phyloP scores from a whole-genome alignment of 1,284 basidiomycete species.

The Microstroma glucosiphilum region DNA sequence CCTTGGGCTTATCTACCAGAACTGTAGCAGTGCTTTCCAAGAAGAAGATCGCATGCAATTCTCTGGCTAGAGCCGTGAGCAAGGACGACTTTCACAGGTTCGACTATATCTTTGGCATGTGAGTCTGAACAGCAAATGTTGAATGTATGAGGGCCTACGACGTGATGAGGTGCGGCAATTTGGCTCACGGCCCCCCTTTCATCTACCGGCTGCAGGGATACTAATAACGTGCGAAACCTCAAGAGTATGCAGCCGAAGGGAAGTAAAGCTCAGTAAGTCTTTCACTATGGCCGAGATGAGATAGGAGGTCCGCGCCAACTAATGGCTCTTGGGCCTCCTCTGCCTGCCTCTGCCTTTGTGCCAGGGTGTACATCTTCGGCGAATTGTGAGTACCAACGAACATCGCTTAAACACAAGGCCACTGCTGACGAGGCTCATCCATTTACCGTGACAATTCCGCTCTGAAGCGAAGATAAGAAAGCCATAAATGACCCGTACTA shows the following conservation, averaged over 20 bases:
- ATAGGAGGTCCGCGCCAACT: not conserved
- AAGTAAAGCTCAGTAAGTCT: slow-evolving; percentile 16
- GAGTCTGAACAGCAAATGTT: slow-evolving; percentile 3
- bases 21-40: slow-evolving; percentile 52
- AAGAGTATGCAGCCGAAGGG: slow-evolving; percentile 42
- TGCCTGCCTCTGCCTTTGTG: not conserved
- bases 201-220: slow-evolving; percentile 3
- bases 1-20: slow-evolving; percentile 29
- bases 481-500: slow-evolving; percentile 52
- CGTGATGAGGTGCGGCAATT: not conserved
- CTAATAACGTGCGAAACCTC: slow-evolving; percentile 52
- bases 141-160: not conserved
- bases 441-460: slow-evolving; percentile 14
- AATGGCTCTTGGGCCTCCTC: not conserved
- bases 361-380: slow-evolving; percentile 31
- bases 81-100: slow-evolving; percentile 51
- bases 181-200: too few species aligned
- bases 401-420: too few species aligned
- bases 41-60: slow-evolving; percentile 51
- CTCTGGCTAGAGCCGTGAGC: slow-evolving; percentile 50
- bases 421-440: slow-evolving; percentile 7
- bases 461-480: slow-evolving; percentile 21
- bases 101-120: slow-evolving; percentile 55
- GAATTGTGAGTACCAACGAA: slow-evolving; percentile 19
- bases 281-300: not conserved